Evolutionary conservation across 2,329 filamentous ascomycete genomes (phyloP).

Genomic region (Botrytis deweyae): DNA sequence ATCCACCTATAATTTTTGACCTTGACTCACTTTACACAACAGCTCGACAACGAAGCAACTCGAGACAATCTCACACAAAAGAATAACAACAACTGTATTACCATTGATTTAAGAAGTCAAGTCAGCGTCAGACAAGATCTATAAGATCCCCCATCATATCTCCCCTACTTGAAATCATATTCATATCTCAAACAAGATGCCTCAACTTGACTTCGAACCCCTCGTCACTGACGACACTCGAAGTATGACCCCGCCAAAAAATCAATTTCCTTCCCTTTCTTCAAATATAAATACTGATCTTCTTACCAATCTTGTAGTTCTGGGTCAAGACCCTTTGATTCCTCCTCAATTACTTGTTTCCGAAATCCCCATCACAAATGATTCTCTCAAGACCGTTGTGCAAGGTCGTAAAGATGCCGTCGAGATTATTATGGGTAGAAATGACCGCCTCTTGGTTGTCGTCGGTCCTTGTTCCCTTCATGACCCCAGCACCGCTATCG

Average conservation of each 20-base stretch:
- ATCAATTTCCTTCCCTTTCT: slow-evolving; percentile 7
- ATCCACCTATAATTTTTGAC: slow-evolving; percentile 16
- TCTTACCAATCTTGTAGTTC: slow-evolving; percentile 54
- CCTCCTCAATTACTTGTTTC: slow-evolving; percentile 81
- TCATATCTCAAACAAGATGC: slow-evolving; percentile 31
- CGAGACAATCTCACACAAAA: neutral
- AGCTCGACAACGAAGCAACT: slow-evolving; percentile 17
- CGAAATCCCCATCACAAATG: slow-evolving; percentile 72
- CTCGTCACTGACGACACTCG: slow-evolving; percentile 51
- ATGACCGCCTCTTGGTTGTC: slow-evolving; percentile 86
- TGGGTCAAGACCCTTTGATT: slow-evolving; percentile 92
- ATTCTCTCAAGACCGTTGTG: slow-evolving; percentile 66
- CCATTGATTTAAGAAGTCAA: neutral
- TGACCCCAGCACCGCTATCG: slow-evolving; percentile 82
- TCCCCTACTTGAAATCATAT: neutral
- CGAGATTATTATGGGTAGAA: slow-evolving; percentile 39
- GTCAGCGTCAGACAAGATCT: neutral
- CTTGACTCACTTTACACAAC: slow-evolving; percentile 23
- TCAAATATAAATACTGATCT: slow-evolving; percentile 26
- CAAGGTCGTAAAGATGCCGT: slow-evolving; percentile 64
- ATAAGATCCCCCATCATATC: neutral
- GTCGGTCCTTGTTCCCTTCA: slow-evolving; percentile 97
- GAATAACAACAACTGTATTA: neutral
- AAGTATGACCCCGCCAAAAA: slow-evolving; percentile 42
- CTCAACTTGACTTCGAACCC: slow-evolving; percentile 34